These are phyloP conservation scores for Xylaria multiplex DNA, from an alignment of 2,329 filamentous ascomycete species.

Conservation along the genomic window DNA sequence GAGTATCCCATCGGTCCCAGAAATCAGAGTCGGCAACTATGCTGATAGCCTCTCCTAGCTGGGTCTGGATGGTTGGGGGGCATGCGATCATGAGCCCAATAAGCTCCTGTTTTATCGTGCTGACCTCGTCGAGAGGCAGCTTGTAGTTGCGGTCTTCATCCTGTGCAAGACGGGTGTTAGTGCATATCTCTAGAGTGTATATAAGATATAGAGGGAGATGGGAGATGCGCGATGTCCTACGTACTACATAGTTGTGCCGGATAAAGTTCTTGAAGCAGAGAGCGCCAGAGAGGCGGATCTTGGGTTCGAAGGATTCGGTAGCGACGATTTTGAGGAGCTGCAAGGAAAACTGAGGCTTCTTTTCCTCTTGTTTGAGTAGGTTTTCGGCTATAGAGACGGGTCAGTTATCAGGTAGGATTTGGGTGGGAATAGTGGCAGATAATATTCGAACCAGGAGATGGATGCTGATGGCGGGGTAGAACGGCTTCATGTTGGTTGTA, in stretches of 20 bases:
- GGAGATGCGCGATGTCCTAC: constrained; percentile 46
- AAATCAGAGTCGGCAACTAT: constrained; percentile 98
- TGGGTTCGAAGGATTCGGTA: constrained; percentile 74
- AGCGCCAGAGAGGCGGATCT: constrained; percentile 86
- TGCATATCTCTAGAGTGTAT: background rate
- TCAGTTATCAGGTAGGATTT: constrained; percentile 29
- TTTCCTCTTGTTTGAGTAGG: constrained; percentile 80
- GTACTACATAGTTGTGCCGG: constrained; percentile 86
- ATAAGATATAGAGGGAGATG: background rate
- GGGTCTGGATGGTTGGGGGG: constrained; percentile 85
- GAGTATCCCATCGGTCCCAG: constrained; percentile 94
- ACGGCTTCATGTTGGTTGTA: constrained; percentile 54
- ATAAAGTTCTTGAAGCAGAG: constrained; percentile 99
- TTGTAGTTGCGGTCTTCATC: constrained; percentile 96
- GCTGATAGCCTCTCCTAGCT: constrained; percentile 96
- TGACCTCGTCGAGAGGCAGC: constrained; percentile 82
- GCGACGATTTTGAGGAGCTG: constrained; percentile 90
- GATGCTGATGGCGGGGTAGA: constrained; percentile 37
- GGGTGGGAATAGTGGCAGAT: constrained; percentile 3
- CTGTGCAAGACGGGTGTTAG: constrained; percentile 49
- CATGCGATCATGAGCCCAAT: constrained; percentile 97
- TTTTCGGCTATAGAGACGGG: constrained; percentile 73
- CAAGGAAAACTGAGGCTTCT: constrained; percentile 87
- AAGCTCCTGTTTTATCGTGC: constrained; percentile 91
- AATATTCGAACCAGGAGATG: constrained; percentile 5